Evolutionary conservation across 192 early-diverging fungal species (phyloP).

Genomic region (Kickxella alabastrina): DNA sequence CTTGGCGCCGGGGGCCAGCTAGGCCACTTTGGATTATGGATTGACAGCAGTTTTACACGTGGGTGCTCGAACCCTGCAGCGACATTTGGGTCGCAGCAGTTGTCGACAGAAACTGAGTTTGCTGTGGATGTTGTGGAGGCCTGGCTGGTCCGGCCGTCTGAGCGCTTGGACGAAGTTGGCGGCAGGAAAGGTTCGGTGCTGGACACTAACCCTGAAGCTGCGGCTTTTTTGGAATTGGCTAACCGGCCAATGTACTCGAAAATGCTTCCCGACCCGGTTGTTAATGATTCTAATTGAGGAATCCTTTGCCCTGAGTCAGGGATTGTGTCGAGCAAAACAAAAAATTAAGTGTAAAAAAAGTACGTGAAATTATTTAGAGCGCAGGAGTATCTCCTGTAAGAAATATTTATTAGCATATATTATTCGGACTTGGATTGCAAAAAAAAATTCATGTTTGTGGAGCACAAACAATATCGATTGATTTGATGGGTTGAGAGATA

Average conservation of each 20-base stretch:
- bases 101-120: constrained; percentile 57
- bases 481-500: too few relatives aligned
- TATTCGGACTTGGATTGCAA: too few relatives aligned
- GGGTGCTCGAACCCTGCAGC: constrained; percentile 66
- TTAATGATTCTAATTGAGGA: too few relatives aligned
- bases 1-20: constrained; percentile 74
- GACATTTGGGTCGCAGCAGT: constrained; percentile 58
- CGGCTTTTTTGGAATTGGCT: constrained; percentile 71
- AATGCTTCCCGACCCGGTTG: constrained; percentile 29
- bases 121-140: constrained; percentile 65
- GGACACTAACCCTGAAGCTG: constrained; percentile 61
- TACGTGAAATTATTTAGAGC: too few relatives aligned
- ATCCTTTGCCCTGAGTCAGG: too few relatives aligned
- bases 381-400: too few relatives aligned
- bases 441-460: too few relatives aligned
- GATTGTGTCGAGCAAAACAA: too few relatives aligned
- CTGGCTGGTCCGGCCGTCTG: constrained; percentile 60
- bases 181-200: constrained; percentile 54
- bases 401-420: too few relatives aligned
- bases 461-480: too few relatives aligned
- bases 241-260: constrained; percentile 68
- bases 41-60: constrained; percentile 56
- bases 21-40: constrained; percentile 69
- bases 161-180: constrained; percentile 28
- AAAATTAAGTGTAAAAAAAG: too few relatives aligned